Base-by-base conservation (phyloP, 192 early-diverging fungal species). In the Piromyces sp. region DNA sequence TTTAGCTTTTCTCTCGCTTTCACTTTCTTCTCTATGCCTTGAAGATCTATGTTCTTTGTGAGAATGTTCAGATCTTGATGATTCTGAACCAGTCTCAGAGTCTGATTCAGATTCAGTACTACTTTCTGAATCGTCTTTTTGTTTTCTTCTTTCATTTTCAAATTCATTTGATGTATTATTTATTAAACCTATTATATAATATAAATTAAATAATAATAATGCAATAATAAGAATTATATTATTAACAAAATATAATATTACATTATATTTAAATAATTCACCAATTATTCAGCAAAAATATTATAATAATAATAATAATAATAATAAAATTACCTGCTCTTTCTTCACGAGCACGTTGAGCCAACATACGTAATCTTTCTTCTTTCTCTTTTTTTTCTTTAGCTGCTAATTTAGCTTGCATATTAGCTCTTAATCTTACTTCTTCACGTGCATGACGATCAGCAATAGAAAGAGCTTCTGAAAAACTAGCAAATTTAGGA, bases 301-400 rank as follows among this genome's bases (percentile, higher is more conserved):
- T 36, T 7, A 36, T 36, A 36, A 36, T 36, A 36, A 36, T 36
- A 36, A 36, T 36, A 36, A 36, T 36, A 36, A 36, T 14, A 38
- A 38, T 38, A 38, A 38, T n/a, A 7, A 5, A n/a, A 22, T 68
- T 68, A 68, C 90, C 91, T 16, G 88, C 91, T 0, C 93, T 88
- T 83, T 97, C 96, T 83, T 99, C 98, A 79, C 98, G 91, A 14
- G 98, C 98, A 78, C 88, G 86, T 84, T 98, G 98, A n/a, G 98
- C 98, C 30, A 97, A 87, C 86, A 89, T 83, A 30, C 97, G 90
- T 81, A 99, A 83, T 79, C 92, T 90, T 84, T 96, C 94, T 82
- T 99, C 98, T 85, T 97, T 95, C 30, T 93, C 92, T 58, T 95
- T 93, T 89, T 97, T 98, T 85, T 97, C 93, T 86, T 97, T 96